These are phyloP conservation scores for Phytophthora fragariae DNA, from an alignment of 352 stramenopile genomes.

Conservation along the genomic window DNA sequence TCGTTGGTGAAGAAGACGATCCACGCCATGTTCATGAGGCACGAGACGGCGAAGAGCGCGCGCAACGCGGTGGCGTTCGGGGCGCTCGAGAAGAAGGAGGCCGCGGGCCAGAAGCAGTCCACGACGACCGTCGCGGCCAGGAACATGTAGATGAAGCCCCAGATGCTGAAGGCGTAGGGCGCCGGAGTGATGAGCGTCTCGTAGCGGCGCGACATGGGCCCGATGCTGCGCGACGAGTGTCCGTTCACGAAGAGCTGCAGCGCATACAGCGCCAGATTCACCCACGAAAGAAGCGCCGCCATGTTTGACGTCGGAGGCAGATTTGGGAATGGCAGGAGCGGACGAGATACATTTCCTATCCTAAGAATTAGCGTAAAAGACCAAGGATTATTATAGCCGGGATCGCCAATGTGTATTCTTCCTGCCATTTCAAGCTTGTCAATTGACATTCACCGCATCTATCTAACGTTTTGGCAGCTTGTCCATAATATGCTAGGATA, in stretches of 20 bases:
- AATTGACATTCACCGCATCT: too few relatives aligned
- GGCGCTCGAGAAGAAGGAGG: constrained; percentile 63
- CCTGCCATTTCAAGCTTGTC: too few relatives aligned
- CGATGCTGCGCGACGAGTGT: constrained; percentile 54
- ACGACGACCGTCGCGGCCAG: constrained; percentile 68
- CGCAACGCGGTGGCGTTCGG: constrained; percentile 60
- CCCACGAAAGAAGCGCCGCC: constrained; percentile 53
- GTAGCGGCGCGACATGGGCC: constrained; percentile 63
- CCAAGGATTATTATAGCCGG: not conserved
- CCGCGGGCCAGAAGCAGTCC: constrained; percentile 71
- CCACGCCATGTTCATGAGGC: constrained; percentile 78
- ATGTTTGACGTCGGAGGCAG: not conserved
- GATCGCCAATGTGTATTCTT: not conserved
- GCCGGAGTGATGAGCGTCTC: constrained; percentile 83
- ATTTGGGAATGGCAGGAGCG: not conserved
- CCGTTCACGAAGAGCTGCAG: constrained; percentile 74
- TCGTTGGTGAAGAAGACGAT: constrained; percentile 75
- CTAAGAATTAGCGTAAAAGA: not conserved
- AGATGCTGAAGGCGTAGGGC: constrained; percentile 82
- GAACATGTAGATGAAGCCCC: constrained; percentile 80
- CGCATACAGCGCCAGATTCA: constrained; percentile 71
- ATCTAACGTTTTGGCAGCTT: too few relatives aligned
- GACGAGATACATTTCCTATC: not conserved
- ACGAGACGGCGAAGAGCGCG: constrained; percentile 67
- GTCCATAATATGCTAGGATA: too few relatives aligned